phyloP scores from a whole-genome alignment of 1,139 yeast genomes.

The Diutina sp. region DNA sequence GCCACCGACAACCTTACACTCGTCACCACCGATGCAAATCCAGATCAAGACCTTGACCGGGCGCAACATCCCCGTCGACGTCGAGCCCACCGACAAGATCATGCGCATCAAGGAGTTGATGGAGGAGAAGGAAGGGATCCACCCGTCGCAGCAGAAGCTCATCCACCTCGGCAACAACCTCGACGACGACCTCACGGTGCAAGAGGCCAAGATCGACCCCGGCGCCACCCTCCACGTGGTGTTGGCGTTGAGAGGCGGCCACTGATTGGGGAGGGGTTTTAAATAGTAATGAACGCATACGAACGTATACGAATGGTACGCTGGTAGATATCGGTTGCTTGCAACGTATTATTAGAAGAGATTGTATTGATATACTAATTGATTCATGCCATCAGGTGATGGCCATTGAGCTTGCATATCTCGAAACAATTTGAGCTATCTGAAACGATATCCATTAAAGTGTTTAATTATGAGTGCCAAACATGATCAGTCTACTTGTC shows the following conservation, averaged over 20 bases:
- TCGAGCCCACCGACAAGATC: conserved; percentile 65
- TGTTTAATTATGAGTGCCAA: no score
- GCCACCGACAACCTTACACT: not conserved
- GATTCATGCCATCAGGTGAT: no score
- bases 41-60: conserved; percentile 71
- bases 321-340: not conserved
- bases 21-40: conserved; percentile 35
- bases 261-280: not conserved
- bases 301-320: no score
- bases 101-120: conserved; percentile 80
- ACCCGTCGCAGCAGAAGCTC: conserved; percentile 90
- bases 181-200: conserved; percentile 65
- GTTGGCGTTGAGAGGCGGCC: conserved; percentile 81
- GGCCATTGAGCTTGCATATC: no score
- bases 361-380: not conserved
- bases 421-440: no score
- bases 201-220: conserved; percentile 50
- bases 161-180: conserved; percentile 88
- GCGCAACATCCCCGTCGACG: conserved; percentile 73
- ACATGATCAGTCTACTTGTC: no score
- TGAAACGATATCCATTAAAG: no score
- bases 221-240: conserved; percentile 86
- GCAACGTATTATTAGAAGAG: no score
- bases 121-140: conserved; percentile 96
- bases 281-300: no score